Evolutionary conservation across 441 rosid species (phyloP).

Genomic region (Corymbia citriodora): DNA sequence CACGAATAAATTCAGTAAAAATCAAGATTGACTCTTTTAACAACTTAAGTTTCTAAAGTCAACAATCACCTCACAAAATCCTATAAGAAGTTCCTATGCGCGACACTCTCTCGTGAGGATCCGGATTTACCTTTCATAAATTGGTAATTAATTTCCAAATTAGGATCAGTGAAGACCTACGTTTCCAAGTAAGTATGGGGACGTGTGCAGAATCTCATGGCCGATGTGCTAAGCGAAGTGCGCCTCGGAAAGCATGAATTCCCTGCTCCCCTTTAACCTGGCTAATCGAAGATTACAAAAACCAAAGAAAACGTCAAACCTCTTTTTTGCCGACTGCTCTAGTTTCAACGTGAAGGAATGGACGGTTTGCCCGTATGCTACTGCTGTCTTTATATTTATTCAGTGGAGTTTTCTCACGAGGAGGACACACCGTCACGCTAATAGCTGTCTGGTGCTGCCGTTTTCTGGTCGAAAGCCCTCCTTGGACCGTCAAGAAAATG

Average conservation of each 20-base stretch:
- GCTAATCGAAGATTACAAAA: neutral
- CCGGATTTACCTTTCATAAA: neutral
- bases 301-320: neutral
- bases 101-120: neutral
- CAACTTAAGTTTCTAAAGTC: neutral
- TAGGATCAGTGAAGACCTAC: neutral
- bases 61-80: neutral
- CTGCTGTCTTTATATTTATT: neutral
- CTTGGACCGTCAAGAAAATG: neutral
- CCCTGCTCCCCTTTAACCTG: neutral
- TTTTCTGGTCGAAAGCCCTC: neutral
- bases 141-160: neutral
- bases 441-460: neutral
- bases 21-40: fast-evolving
- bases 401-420: neutral
- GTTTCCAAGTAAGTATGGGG: neutral
- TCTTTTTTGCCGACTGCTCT: neutral
- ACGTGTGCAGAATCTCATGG: neutral
- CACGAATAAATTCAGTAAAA: neutral
- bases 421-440: neutral
- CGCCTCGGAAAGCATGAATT: neutral
- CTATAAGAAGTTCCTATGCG: fast-evolving
- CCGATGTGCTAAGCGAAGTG: neutral
- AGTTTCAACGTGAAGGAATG: neutral
- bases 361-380: neutral